Evolutionary conservation across 768 basidiomycete species (phyloP).

Genomic region (Kwoniella europaea): DNA sequence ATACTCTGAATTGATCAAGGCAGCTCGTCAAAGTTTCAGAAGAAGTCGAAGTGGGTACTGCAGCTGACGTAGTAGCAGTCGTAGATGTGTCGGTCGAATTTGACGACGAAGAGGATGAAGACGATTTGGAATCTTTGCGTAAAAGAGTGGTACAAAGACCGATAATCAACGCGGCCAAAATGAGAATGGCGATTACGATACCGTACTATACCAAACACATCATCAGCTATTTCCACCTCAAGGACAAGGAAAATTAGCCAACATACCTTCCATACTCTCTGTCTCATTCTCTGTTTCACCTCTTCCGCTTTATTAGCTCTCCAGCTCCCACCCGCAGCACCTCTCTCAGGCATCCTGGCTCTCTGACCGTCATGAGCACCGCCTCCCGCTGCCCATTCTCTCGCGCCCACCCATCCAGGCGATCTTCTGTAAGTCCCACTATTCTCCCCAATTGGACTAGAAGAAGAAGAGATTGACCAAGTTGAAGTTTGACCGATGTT

Average conservation of each 20-base stretch:
- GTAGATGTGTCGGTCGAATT: background rate
- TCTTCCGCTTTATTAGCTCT: constrained; percentile 30
- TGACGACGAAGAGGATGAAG: background rate
- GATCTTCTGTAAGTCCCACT: constrained; percentile 12
- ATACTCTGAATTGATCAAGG: constrained; percentile 42
- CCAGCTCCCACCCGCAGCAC: constrained; percentile 4
- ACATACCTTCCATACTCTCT: constrained; percentile 40
- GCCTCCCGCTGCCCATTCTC: constrained; percentile 26
- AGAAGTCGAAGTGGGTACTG: constrained; percentile 21
- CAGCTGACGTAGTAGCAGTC: constrained; percentile 16
- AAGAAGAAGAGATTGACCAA: constrained; percentile 17
- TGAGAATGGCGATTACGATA: constrained; percentile 35
- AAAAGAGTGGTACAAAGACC: constrained; percentile 46
- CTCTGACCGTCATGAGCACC: constrained; percentile 15
- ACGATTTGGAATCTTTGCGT: constrained; percentile 19
- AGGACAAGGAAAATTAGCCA: constrained; percentile 14
- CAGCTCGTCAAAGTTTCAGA: constrained; percentile 44
- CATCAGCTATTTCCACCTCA: background rate
- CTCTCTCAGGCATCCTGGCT: constrained; percentile 12
- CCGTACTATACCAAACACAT: constrained; percentile 21
- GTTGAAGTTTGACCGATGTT: constrained; percentile 6
- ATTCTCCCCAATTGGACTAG: constrained; percentile 21
- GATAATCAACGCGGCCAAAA: constrained; percentile 36
- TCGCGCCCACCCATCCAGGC: constrained; percentile 31
- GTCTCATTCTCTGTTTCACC: constrained; percentile 31